Base-by-base conservation (phyloP, 2,329 filamentous ascomycete species). In the Grosmannia huntii region DNA sequence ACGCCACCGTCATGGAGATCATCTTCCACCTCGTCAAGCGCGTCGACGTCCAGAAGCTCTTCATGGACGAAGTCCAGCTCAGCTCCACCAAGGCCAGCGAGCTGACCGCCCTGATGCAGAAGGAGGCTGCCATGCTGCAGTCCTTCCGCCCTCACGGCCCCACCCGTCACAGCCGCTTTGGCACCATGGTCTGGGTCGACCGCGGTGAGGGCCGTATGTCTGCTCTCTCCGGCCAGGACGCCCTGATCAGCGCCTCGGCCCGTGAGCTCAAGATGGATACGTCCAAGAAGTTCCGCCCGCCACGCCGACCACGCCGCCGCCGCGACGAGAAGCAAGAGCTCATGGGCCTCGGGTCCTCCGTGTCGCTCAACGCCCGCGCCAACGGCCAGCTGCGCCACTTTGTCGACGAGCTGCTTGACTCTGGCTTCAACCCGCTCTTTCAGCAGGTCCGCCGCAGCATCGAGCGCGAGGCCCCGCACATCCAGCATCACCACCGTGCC, bases 151-250 rank as follows among this genome's bases (percentile, higher is more conserved):
- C 84, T 64, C 85, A 85, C 67, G 88, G 87, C 3, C 89, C 91
- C 0, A 91, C 90, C 3, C 79, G 94, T 53, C 94, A 99, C 70
- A 95, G 91, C 65, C 83, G 94, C 38, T 99, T 97, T 66, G 94
- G 94, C 3, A 95, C 91, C 12, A 97, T 97, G 89, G 84, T 96
- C 38, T 97, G 92, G 91, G 83, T 99, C 44, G 90, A 95, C 73
- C 79, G 91, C 58, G 87, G 90, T 54, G 87, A 91, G 64, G 84
- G 87, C 55, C 91, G 91, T 66, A 82, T 94, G 65, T 87, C 89
- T 0, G 90, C 91, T 0, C 80, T 99, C 1, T 91, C 90, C 0
- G 94, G 94, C 1, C 92, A 97, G 68, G 86, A 90, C 65, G 88
- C 88, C 5, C 80, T 99, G 51, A 81, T 84, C 3, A 84, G 90